Percentiles rank a stretch among this genome's conserved stretches.
These are phyloP conservation scores for Populus nigra DNA, from an alignment of 345 rosid species.

Conservation along the genomic window DNA sequence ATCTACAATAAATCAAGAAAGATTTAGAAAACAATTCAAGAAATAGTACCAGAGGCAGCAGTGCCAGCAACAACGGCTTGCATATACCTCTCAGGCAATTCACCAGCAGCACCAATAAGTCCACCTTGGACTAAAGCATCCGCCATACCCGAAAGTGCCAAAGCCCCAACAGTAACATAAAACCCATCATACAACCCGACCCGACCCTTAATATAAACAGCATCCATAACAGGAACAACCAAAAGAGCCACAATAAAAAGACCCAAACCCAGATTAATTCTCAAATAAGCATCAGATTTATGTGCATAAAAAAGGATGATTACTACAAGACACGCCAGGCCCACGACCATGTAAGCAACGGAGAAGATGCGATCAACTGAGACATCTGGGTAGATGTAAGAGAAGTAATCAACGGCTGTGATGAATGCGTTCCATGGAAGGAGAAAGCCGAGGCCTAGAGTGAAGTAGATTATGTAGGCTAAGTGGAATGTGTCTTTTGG, in stretches of 20 bases:
- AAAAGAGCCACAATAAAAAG: constrained; percentile 59
- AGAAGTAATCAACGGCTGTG: constrained; percentile 97
- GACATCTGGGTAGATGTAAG: constrained; percentile 80
- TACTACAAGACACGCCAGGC: constrained; percentile 49
- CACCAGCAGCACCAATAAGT: constrained; percentile 83
- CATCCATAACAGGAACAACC: constrained; percentile 74
- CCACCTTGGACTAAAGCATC: constrained; percentile 95
- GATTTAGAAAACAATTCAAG: neutral
- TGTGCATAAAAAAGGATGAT: constrained; percentile 66
- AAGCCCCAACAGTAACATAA: constrained; percentile 52
- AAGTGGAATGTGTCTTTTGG: constrained; percentile 69
- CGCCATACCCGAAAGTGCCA: constrained; percentile 63
- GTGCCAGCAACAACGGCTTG: constrained; percentile 96
- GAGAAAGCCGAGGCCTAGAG: constrained; percentile 73
- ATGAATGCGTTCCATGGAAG: constrained; percentile 99
- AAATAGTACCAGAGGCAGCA: constrained; percentile 77
- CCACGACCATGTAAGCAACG: constrained; percentile 70
- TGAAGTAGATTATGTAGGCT: constrained; percentile 83
- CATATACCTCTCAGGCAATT: constrained; percentile 87
- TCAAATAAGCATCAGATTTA: constrained; percentile 58
- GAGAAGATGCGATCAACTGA: constrained; percentile 90
- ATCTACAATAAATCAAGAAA: neutral
- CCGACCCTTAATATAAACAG: constrained; percentile 65
- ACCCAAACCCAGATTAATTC: constrained; percentile 73
- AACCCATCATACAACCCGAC: constrained; percentile 72